Conservation (phyloP, 2,329 filamentous ascomycete genomes). For the Colletotrichum tabaci region DNA sequence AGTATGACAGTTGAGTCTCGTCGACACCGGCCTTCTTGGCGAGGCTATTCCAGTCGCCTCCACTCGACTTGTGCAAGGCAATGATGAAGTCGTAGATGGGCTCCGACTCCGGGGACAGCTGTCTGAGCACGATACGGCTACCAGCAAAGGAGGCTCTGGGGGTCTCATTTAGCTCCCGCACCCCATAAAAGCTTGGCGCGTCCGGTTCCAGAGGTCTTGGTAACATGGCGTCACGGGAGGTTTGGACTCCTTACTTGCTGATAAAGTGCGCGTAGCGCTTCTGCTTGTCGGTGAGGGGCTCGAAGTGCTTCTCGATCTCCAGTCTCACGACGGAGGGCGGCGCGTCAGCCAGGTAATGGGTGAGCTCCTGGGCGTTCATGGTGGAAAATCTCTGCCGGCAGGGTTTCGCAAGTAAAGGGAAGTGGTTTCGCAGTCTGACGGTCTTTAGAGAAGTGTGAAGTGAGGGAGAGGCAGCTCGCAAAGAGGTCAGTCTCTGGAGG, state of each 20-base stretch:
- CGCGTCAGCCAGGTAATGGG: conserved; percentile 90
- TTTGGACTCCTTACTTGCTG: conserved; percentile 72
- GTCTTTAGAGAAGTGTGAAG: conserved; percentile 29
- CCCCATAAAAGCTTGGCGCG: conserved; percentile 30
- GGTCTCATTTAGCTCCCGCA: conserved; percentile 32
- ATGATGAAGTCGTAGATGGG: conserved; percentile 87
- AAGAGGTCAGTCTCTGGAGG: conserved; percentile 53
- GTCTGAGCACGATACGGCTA: conserved; percentile 83
- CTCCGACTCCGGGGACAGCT: conserved; percentile 87
- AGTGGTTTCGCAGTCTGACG: conserved; percentile 20
- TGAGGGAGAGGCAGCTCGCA: conserved; percentile 34
- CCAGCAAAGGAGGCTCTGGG: conserved; percentile 83
- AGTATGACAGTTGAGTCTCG: conserved; percentile 74
- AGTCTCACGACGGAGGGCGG: conserved; percentile 91
- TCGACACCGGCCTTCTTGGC: conserved; percentile 75
- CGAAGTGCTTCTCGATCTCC: conserved; percentile 94
- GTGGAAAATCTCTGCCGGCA: conserved; percentile 49
- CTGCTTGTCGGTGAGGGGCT: conserved; percentile 80
- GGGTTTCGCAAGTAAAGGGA: conserved; percentile 21
- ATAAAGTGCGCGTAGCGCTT: conserved; percentile 95
- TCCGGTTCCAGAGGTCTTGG: neutral
- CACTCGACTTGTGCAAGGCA: conserved; percentile 75
- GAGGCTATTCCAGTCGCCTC: conserved; percentile 80
- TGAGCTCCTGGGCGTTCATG: conserved; percentile 74
- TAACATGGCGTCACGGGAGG: conserved; percentile 6